Evolutionary conservation across 129 eudicot genomes (phyloP).

Genomic region (Lactuca sativa): DNA sequence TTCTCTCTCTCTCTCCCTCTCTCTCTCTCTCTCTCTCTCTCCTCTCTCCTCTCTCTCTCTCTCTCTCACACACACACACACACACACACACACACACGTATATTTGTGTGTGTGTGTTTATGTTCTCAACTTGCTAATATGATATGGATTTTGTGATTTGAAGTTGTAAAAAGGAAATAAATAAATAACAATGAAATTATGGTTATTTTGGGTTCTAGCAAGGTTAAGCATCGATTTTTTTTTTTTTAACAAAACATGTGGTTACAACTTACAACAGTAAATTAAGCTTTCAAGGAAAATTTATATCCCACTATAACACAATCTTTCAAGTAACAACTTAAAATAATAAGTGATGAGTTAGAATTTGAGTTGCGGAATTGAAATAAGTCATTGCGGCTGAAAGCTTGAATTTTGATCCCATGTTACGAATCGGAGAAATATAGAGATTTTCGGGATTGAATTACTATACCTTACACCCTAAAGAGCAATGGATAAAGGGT

Average conservation of each 20-base stretch:
- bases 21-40: too few species aligned
- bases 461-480: slow-evolving; percentile 86
- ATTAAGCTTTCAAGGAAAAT: neutral
- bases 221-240: too few species aligned
- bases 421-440: neutral
- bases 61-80: too few species aligned
- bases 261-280: too few species aligned
- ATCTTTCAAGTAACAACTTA: neutral
- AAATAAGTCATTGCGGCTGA: neutral
- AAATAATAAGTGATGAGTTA: neutral
- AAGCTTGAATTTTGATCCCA: neutral
- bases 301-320: neutral
- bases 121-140: neutral
- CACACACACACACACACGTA: neutral
- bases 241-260: too few species aligned
- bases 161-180: neutral
- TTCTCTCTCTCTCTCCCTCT: too few species aligned
- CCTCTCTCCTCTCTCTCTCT: too few species aligned
- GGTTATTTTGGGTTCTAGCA: too few species aligned
- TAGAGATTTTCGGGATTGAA: neutral
- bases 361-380: neutral
- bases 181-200: too few species aligned
- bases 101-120: neutral
- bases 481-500: slow-evolving; percentile 92
- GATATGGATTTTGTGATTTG: neutral